Conservation (phyloP, 768 basidiomycete genomes). For the Kwoniella heveanensis region DNA sequence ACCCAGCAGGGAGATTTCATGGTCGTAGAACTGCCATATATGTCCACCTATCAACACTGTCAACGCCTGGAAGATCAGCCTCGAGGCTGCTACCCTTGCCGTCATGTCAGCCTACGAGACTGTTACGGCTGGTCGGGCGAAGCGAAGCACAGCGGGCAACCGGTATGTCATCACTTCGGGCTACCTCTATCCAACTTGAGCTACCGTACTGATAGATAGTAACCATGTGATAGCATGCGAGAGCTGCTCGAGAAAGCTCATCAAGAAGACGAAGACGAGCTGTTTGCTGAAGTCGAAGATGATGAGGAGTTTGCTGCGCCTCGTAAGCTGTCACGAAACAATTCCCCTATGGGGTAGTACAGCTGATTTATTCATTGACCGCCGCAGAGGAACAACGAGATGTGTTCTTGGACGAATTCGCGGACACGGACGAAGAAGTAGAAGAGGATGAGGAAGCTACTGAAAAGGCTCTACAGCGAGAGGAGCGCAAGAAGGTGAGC, state of each 20-base stretch:
- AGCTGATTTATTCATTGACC: neutral
- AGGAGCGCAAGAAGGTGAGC: slow-evolving; percentile 45
- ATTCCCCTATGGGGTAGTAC: too few relatives aligned
- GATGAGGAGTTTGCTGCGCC: slow-evolving; percentile 53
- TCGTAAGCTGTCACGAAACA: too few relatives aligned
- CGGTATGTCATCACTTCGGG: slow-evolving; percentile 33
- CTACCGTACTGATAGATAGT: too few relatives aligned
- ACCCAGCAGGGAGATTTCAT: too few relatives aligned
- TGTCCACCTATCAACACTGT: too few relatives aligned
- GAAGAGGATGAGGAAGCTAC: slow-evolving; percentile 48
- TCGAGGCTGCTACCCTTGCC: neutral
- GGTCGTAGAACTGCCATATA: too few relatives aligned
- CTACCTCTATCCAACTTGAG: neutral
- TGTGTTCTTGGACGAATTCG: slow-evolving; percentile 52
- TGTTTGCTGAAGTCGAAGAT: slow-evolving; percentile 50
- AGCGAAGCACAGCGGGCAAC: slow-evolving; percentile 52
- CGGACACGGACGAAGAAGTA: slow-evolving; percentile 54
- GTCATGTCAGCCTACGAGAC: slow-evolving; percentile 33
- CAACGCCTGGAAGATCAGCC: slow-evolving; percentile 7
- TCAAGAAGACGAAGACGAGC: slow-evolving; percentile 51
- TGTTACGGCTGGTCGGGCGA: slow-evolving; percentile 43
- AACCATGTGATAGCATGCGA: slow-evolving; percentile 38
- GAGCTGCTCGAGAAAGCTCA: slow-evolving; percentile 54
- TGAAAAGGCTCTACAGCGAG: slow-evolving; percentile 35
- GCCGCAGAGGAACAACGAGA: slow-evolving; percentile 44